A percentile compares a stretch with the other conserved stretches of the same genome.
These are phyloP conservation scores for Hypoxylon subgilvum DNA, from an alignment of 495 filamentous ascomycete genomes.

Conservation along the genomic window DNA sequence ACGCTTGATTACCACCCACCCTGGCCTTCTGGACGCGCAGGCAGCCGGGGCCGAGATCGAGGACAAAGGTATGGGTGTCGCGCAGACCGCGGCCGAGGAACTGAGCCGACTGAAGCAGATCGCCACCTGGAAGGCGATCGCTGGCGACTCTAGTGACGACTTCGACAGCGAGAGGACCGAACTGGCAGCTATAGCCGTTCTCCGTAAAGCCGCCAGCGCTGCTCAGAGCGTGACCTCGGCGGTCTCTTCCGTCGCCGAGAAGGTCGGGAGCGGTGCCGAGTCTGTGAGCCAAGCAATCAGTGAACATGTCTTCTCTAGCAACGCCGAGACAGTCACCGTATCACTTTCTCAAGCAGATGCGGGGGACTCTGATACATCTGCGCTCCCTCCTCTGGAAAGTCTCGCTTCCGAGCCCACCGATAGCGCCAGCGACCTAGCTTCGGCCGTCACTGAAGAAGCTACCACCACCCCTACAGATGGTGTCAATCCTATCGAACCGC, in stretches of 20 bases:
- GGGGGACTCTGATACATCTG: conserved; percentile 23
- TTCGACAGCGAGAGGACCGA: conserved; percentile 63
- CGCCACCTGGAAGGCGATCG: conserved; percentile 81
- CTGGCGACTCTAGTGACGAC: conserved; percentile 75
- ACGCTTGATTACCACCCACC: conserved; percentile 71
- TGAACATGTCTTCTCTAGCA: conserved; percentile 1
- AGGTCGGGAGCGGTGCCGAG: conserved; percentile 16
- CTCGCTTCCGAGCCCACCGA: conserved; percentile 16
- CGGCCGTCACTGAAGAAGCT: background rate
- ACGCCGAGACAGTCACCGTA: conserved; percentile 24
- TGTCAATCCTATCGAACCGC: conserved; percentile 14
- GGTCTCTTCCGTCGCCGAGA: conserved; percentile 15
- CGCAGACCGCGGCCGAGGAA: conserved; percentile 81
- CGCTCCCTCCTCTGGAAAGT: conserved; percentile 21
- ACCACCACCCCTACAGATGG: background rate
- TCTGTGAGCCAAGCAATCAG: conserved; percentile 22
- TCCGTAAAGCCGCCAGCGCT: conserved; percentile 35
- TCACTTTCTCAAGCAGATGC: conserved; percentile 26
- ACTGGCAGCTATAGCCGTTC: conserved; percentile 49
- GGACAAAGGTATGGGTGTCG: conserved; percentile 76
- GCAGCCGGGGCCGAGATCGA: conserved; percentile 72
- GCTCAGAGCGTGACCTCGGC: conserved; percentile 34
- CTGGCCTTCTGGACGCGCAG: conserved; percentile 72
- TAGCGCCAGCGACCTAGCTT: conserved; percentile 13
- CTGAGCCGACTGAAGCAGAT: conserved; percentile 83